Percentiles rank a stretch among this genome's conserved stretches.
phyloP scores from a whole-genome alignment of 305 asterid genomes.

The Solanum hybrid region DNA sequence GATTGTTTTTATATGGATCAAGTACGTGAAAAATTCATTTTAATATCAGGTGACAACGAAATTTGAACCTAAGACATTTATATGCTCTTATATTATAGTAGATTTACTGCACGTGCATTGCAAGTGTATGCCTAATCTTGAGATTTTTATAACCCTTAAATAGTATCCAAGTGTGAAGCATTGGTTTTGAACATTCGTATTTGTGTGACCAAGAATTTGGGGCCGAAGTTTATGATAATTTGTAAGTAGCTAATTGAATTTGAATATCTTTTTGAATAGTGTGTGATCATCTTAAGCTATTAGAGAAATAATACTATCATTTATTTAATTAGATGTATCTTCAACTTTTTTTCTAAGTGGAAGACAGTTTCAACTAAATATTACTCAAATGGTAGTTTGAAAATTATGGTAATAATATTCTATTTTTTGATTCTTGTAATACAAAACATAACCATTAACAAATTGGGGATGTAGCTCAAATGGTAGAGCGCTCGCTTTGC shows the following conservation, averaged over 20 bases:
- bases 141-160: not conserved
- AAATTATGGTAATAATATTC: not conserved
- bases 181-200: too few species aligned
- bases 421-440: too few species aligned
- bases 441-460: not conserved
- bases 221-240: not conserved
- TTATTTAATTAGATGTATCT: not conserved
- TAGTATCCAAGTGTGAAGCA: not conserved
- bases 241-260: not conserved
- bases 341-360: not conserved
- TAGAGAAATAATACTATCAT: not conserved
- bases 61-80: not conserved
- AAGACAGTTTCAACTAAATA: not conserved
- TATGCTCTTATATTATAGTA: not conserved
- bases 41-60: not conserved
- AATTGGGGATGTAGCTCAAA: slow-evolving; percentile 84
- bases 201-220: not conserved
- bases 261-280: not conserved
- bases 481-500: slow-evolving; percentile 99
- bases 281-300: not conserved
- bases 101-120: not conserved
- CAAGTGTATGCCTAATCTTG: not conserved
- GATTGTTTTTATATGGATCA: not conserved
- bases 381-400: not conserved
- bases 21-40: not conserved